These are phyloP conservation scores for Besnoitia besnoiti DNA, from an alignment of 169 alveolate genomes.

Conservation along the genomic window DNA sequence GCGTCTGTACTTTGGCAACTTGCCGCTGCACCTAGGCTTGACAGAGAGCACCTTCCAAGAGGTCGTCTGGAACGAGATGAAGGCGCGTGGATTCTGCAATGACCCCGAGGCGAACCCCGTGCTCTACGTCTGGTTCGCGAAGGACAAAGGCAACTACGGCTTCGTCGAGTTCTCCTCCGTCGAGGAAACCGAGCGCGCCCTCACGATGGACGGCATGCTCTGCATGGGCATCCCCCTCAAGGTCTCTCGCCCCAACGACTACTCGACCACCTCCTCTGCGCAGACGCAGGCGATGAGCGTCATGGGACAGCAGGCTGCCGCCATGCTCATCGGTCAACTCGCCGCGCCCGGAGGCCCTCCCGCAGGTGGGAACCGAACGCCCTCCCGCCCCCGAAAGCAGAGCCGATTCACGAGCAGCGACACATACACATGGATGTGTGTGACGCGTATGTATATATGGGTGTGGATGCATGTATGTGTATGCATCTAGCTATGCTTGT, in stretches of 20 bases:
- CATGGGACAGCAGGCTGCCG: constrained; percentile 73
- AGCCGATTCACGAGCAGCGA: no score
- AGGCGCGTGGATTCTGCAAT: constrained; percentile 82
- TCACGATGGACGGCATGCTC: constrained; percentile 90
- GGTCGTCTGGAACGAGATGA: constrained; percentile 90
- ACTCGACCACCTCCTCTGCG: constrained; percentile 72
- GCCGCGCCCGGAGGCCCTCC: constrained; percentile 41
- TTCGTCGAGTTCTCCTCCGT: constrained; percentile 90
- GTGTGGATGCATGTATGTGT: not conserved
- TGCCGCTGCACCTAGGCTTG: constrained; percentile 88
- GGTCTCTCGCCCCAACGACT: constrained; percentile 92
- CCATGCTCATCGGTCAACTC: constrained; percentile 53
- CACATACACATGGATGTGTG: not conserved
- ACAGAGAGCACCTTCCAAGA: constrained; percentile 89
- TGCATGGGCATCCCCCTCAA: constrained; percentile 90
- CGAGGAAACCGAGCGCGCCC: constrained; percentile 91
- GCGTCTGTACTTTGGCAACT: constrained; percentile 88
- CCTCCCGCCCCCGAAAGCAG: not conserved
- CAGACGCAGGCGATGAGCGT: constrained; percentile 69
- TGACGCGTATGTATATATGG: not conserved
- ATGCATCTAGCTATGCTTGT: not conserved
- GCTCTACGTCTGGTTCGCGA: constrained; percentile 92
- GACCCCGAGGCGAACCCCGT: constrained; percentile 90
- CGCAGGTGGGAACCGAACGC: not conserved
- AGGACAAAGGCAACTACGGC: constrained; percentile 92